These are phyloP conservation scores for Prunus mongolica DNA, from an alignment of 306 rosid species.

Conservation along the genomic window DNA sequence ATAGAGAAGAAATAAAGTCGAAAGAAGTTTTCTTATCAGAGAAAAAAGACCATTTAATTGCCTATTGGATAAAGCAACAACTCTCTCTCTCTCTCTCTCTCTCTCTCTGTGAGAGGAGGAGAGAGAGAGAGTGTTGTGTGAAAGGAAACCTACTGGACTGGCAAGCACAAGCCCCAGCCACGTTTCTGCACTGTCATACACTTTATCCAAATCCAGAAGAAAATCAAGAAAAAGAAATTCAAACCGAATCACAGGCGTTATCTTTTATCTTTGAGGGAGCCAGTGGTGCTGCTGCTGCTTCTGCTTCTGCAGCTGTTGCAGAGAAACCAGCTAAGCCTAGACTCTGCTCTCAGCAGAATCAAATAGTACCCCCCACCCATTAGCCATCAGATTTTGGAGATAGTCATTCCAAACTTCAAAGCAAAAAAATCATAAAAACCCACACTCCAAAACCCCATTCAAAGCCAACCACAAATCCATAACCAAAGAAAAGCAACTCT, in stretches of 20 bases:
- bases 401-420: slow-evolving; percentile 28
- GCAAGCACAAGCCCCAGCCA: slow-evolving; percentile 47
- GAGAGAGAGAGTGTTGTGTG: neutral
- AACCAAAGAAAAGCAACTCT: neutral
- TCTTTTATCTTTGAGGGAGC: slow-evolving; percentile 11
- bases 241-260: slow-evolving; percentile 19
- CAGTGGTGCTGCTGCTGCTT: slow-evolving; percentile 2
- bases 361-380: neutral
- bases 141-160: slow-evolving; percentile 24
- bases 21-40: neutral
- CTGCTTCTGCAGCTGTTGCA: neutral
- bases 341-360: neutral
- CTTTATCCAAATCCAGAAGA: slow-evolving; percentile 43
- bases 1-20: neutral
- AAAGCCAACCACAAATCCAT: slow-evolving; percentile 12
- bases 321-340: neutral
- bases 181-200: slow-evolving; percentile 44
- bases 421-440: neutral
- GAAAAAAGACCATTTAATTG: slow-evolving; percentile 2
- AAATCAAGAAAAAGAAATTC: neutral
- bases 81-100: neutral
- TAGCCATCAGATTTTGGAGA: neutral
- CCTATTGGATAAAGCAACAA: slow-evolving; percentile 14
- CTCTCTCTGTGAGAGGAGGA: neutral
- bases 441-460: neutral